These are phyloP conservation scores for Cyclospora cayetanensis DNA, from an alignment of 169 alveolate genomes.

Conservation along the genomic window DNA sequence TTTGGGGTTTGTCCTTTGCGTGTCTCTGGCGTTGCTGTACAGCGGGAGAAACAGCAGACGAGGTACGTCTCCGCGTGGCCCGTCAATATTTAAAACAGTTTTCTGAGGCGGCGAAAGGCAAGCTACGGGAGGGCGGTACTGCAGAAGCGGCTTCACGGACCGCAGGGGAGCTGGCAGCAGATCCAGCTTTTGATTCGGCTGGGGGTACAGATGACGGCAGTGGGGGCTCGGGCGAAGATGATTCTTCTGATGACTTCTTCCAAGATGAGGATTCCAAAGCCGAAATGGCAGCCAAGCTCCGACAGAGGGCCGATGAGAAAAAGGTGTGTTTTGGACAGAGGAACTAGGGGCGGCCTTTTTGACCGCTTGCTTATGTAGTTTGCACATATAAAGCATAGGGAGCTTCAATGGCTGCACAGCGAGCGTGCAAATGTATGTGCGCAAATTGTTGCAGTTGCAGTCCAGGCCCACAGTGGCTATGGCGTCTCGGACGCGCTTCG, in stretches of 20 bases:
- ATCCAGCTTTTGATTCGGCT: constrained; percentile 5
- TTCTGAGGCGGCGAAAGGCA: constrained; percentile 24
- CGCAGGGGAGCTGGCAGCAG: not conserved
- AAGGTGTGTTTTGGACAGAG: not conserved
- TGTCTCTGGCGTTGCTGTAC: not conserved
- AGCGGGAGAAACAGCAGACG: constrained; percentile 48
- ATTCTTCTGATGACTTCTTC: not conserved
- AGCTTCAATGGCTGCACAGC: not conserved
- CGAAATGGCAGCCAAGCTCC: not conserved
- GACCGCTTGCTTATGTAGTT: not conserved
- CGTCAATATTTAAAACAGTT: constrained; percentile 8
- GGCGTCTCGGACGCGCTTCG: not conserved
- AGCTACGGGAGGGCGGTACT: not conserved
- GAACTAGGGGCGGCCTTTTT: not conserved
- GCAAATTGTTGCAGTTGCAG: not conserved
- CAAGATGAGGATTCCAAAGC: not conserved
- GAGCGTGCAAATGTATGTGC: not conserved
- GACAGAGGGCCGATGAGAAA: not conserved
- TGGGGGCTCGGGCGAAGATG: not conserved
- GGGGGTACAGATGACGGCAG: not conserved
- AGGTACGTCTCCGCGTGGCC: constrained; percentile 61
- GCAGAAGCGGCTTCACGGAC: not conserved
- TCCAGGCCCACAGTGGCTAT: not conserved
- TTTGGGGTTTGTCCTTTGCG: not conserved
- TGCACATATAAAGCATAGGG: not conserved